phyloP scores from a whole-genome alignment of 768 basidiomycete genomes.

The Suillus subaureus region DNA sequence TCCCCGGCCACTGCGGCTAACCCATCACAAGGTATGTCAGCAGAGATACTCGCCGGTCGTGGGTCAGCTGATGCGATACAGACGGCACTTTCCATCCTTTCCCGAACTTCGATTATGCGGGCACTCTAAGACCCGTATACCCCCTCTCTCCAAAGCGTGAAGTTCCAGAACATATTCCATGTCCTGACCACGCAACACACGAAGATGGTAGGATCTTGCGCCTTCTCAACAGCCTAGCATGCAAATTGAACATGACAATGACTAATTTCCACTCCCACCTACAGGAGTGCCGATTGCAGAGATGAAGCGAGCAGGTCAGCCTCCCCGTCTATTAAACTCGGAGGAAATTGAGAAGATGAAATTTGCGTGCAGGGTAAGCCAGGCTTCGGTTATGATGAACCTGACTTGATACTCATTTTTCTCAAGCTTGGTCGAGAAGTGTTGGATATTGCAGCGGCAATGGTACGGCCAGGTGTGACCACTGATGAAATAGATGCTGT shows the following conservation, averaged over 20 bases:
- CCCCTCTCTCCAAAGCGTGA: conserved; percentile 79
- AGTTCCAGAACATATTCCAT: conserved; percentile 81
- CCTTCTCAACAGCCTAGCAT: conserved; percentile 30
- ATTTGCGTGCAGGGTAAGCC: conserved; percentile 75
- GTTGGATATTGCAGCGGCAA: conserved; percentile 88
- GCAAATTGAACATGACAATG: conserved; percentile 25
- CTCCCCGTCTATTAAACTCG: conserved; percentile 62
- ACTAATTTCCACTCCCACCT: conserved; percentile 11
- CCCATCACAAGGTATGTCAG: conserved; percentile 8
- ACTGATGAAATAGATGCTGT: conserved; percentile 95
- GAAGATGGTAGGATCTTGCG: conserved; percentile 54
- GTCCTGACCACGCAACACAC: conserved; percentile 80
- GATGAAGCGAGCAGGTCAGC: conserved; percentile 55
- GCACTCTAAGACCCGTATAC: conserved; percentile 78
- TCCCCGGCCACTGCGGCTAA: conserved; percentile 23
- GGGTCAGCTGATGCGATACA: conserved; percentile 29
- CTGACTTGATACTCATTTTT: not conserved
- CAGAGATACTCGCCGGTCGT: not conserved
- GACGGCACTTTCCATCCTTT: conserved; percentile 84
- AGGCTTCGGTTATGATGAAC: conserved; percentile 8
- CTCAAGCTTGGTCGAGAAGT: conserved; percentile 85
- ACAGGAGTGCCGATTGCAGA: conserved; percentile 65
- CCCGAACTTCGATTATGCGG: conserved; percentile 76
- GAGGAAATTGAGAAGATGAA: conserved; percentile 92
- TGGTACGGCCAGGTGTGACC: conserved; percentile 88